A percentile compares a stretch with the other conserved stretches of the same genome.
Conservation (phyloP, 805 yeast species). For the Candida sphagnicola region DNA sequence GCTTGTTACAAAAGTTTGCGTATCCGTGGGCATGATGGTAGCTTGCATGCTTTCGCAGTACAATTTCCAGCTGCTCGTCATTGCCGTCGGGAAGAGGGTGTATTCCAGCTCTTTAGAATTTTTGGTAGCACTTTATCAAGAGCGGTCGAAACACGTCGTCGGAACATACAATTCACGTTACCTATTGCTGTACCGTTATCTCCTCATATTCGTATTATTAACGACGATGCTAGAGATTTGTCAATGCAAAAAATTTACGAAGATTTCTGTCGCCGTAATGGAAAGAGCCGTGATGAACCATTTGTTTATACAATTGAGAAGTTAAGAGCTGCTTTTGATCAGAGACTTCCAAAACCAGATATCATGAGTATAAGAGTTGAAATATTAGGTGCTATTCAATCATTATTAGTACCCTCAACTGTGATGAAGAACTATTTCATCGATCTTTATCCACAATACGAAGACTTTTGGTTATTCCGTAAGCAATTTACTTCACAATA, state of each 20-base stretch:
- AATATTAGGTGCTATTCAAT: constrained; percentile 84
- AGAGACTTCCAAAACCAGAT: constrained; percentile 91
- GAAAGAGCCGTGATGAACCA: constrained; percentile 83
- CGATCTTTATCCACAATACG: constrained; percentile 67
- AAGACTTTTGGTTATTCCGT: constrained; percentile 96
- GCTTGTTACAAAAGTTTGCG: constrained; percentile 86
- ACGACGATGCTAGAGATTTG: constrained; percentile 72
- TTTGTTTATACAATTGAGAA: constrained; percentile 81
- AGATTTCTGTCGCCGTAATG: constrained; percentile 69
- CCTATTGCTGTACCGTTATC: constrained; percentile 93
- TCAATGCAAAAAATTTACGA: constrained; percentile 85
- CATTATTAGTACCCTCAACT: constrained; percentile 79
- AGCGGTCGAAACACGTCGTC: constrained; percentile 83
- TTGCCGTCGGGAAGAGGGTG: constrained; percentile 92
- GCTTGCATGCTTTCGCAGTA: constrained; percentile 87
- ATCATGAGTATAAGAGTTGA: constrained; percentile 84
- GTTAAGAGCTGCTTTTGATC: constrained; percentile 88
- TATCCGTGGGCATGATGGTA: constrained; percentile 92
- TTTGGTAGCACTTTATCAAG: constrained; percentile 76
- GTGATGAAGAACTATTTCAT: constrained; percentile 78
- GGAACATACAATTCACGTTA: constrained; percentile 78
- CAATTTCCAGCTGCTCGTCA: constrained; percentile 98
- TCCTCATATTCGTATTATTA: constrained; percentile 87
- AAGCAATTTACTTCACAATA: constrained; percentile 93
- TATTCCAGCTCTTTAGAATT: constrained; percentile 86